These are phyloP conservation scores for Penicillium antarcticum DNA, from an alignment of 495 filamentous ascomycete species.

Conservation along the genomic window DNA sequence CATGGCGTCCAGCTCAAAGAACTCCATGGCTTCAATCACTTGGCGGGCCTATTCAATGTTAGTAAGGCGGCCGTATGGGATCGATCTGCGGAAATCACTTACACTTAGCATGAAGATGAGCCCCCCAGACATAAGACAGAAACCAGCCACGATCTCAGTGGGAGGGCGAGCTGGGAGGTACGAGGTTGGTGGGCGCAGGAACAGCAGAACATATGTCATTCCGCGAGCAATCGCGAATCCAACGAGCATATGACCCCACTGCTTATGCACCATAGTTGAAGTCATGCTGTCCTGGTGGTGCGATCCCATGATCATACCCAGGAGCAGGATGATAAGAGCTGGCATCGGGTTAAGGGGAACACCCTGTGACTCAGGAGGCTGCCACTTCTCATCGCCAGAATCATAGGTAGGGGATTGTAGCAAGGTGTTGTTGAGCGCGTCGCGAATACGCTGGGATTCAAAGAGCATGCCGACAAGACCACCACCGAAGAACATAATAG, in stretches of 20 bases:
- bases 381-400: constrained; percentile 47
- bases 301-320: constrained; percentile 94
- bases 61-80: not conserved
- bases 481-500: constrained; percentile 90
- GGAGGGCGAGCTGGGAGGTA: constrained; percentile 82
- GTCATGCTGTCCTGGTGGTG: constrained; percentile 84
- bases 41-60: constrained; percentile 53
- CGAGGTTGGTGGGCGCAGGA: constrained; percentile 75
- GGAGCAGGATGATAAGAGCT: constrained; percentile 75
- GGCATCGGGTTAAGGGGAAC: constrained; percentile 89
- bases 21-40: constrained; percentile 73
- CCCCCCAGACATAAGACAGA: constrained; percentile 84
- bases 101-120: constrained; percentile 92
- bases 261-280: constrained; percentile 88
- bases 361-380: constrained; percentile 62
- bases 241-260: constrained; percentile 87
- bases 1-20: constrained; percentile 73
- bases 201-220: constrained; percentile 79
- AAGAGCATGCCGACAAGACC: constrained; percentile 92
- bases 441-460: constrained; percentile 69
- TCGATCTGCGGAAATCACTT: constrained; percentile 32
- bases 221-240: constrained; percentile 75
- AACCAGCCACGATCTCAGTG: constrained; percentile 78
- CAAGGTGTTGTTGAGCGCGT: constrained; percentile 66
- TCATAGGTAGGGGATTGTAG: constrained; percentile 36